Conservation (phyloP, 2,329 filamentous ascomycete genomes). For the Pezicula neosporulosa region DNA sequence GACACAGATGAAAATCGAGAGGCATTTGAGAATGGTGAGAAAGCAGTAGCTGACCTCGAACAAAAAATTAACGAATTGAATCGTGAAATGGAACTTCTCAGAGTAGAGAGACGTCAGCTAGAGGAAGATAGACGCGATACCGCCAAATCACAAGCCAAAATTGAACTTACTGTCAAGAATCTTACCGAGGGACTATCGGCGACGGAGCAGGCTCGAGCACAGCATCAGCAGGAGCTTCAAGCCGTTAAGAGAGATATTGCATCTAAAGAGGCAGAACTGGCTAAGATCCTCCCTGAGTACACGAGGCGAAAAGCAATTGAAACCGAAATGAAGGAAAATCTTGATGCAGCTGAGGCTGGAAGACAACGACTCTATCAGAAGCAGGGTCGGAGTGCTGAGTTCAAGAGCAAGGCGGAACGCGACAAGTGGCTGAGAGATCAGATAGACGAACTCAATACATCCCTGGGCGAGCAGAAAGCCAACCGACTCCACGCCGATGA, state of each 20-base stretch:
- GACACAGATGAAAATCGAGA: slow-evolving; percentile 78
- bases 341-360: slow-evolving; percentile 73
- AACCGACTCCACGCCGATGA: slow-evolving; percentile 82
- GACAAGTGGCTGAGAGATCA: slow-evolving; percentile 79
- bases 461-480: slow-evolving; percentile 76
- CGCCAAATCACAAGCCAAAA: slow-evolving; percentile 76
- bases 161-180: slow-evolving; percentile 80
- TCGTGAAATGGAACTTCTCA: slow-evolving; percentile 79
- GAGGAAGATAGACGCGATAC: slow-evolving; percentile 86
- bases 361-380: slow-evolving; percentile 84
- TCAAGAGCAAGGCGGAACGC: slow-evolving; percentile 82
- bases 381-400: slow-evolving; percentile 83
- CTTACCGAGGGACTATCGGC: slow-evolving; percentile 79
- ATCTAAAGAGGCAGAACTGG: slow-evolving; percentile 72
- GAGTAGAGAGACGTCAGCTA: slow-evolving; percentile 79
- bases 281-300: slow-evolving; percentile 72
- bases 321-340: slow-evolving; percentile 61
- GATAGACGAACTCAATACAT: slow-evolving; percentile 74
- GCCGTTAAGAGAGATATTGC: slow-evolving; percentile 72
- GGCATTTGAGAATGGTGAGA: slow-evolving; percentile 74
- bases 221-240: slow-evolving; percentile 69
- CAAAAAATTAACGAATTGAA: slow-evolving; percentile 75
- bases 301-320: slow-evolving; percentile 72
- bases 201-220: slow-evolving; percentile 67
- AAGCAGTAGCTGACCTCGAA: slow-evolving; percentile 73